Base-by-base conservation (phyloP, 495 filamentous ascomycete genomes). In the Sabuloglossum arenarium region DNA sequence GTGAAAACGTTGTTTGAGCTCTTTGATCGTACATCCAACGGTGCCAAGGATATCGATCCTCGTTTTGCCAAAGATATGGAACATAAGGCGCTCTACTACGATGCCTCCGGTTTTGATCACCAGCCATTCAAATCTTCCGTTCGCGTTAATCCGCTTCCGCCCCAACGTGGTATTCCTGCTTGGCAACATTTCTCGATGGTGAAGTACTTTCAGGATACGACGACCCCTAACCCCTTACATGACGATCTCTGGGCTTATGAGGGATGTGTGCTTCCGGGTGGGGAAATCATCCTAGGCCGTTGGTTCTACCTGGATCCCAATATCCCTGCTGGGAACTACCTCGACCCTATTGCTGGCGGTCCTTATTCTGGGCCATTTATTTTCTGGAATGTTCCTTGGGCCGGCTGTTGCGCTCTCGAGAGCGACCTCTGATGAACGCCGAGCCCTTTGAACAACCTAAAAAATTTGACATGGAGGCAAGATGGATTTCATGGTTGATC, bases 351-450 rank as follows among this genome's bases (percentile, higher is more conserved):
- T 2, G 56, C 4, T 19, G 8, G 1, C n/a, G 28, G n/a, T 23
- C 25, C 45, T 29, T 56, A 59, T 45, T 59, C 57, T 43, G 57
- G 57, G 1, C 57, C 57, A 5, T 59, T 59, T 32, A 39, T 59
- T 14, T 58, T 28, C 30, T 59, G 57, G 57, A 24, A 24, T 24
- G 43, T 37, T 45, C 11, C 54, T 12, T 10, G 8, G 5, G 16
- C 3, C 21, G 8, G 8, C 34, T 39, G 34, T 16, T 39, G 8
- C 34, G 8, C 8, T 39, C 16, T 39, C 16, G 34, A 39, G 34
- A 39, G n/a, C n/a, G n/a, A n/a, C n/a, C n/a, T n/a, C n/a, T n/a
- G n/a, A n/a, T n/a, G n/a, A n/a, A n/a, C n/a, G n/a, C n/a, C n/a
- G n/a, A n/a, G n/a, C n/a, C n/a, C n/a, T n/a, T n/a, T n/a, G n/a